Conservation (phyloP, 805 yeast genomes). For the Yarrowia sp. region DNA sequence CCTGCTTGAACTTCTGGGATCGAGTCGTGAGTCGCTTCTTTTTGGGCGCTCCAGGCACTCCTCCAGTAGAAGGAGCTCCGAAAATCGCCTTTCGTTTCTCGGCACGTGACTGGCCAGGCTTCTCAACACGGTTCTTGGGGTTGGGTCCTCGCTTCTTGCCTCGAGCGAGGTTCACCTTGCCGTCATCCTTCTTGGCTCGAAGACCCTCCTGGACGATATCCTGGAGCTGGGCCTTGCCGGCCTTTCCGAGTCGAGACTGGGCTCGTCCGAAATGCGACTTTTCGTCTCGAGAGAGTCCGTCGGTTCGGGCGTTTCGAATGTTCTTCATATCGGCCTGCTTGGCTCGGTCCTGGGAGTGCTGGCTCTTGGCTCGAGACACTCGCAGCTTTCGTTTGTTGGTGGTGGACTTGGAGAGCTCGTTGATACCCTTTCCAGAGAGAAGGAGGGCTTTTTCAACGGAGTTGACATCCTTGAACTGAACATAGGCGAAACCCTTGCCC, state of each 20-base stretch:
- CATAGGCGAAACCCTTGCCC: slow-evolving; percentile 97
- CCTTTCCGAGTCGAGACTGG: slow-evolving; percentile 67
- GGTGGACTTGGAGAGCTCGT: slow-evolving; percentile 14
- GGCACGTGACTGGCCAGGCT: slow-evolving; percentile 31
- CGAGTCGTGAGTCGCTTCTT: slow-evolving; percentile 22
- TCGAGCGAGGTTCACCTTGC: slow-evolving; percentile 24
- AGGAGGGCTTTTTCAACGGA: slow-evolving; percentile 79
- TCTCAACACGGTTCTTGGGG: slow-evolving; percentile 39
- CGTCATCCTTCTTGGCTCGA: slow-evolving; percentile 68
- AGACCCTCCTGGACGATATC: slow-evolving; percentile 62
- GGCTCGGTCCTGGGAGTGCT: slow-evolving; percentile 32
- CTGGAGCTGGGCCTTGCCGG: slow-evolving; percentile 65
- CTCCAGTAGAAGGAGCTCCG: not conserved
- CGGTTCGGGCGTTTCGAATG: slow-evolving; percentile 36
- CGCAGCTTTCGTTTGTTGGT: slow-evolving; percentile 61
- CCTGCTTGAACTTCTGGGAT: slow-evolving; percentile 23
- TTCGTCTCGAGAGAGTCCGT: slow-evolving; percentile 58
- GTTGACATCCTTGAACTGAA: slow-evolving; percentile 69
- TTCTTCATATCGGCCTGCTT: slow-evolving; percentile 12
- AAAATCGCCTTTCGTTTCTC: slow-evolving; percentile 18
- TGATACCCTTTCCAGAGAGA: slow-evolving; percentile 64
- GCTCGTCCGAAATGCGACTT: slow-evolving; percentile 81
- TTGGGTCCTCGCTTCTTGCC: slow-evolving; percentile 37
- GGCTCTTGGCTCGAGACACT: slow-evolving; percentile 35
- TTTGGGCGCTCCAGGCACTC: not conserved